Conservation (phyloP, 202 grass and related monocot genomes). For the Brachypodium distachyon region DNA sequence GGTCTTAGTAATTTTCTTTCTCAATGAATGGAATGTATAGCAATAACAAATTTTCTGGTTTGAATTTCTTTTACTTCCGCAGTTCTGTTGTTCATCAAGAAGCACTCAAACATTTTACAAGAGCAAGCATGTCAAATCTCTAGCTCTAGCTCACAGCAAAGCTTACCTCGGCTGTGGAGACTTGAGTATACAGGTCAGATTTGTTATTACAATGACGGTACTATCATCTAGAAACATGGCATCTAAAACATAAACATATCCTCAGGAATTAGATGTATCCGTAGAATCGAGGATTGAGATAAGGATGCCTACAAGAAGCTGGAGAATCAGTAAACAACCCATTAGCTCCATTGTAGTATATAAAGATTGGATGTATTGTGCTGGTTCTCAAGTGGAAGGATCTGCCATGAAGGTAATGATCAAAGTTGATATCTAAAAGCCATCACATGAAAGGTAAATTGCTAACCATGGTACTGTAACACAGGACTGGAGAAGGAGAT, state of each 20-base stretch:
- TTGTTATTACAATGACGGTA: background rate
- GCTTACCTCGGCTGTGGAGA: slow-evolving; percentile 83
- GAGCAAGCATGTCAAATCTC: slow-evolving; percentile 69
- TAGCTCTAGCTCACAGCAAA: slow-evolving; percentile 72
- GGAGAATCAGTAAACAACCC: slow-evolving; percentile 57
- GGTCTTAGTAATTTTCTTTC: background rate
- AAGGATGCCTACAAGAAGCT: slow-evolving; percentile 47
- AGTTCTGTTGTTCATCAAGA: slow-evolving; percentile 78
- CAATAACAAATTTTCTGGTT: background rate
- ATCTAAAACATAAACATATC: slow-evolving; percentile 11
- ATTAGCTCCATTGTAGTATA: slow-evolving; percentile 70
- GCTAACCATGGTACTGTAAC: background rate
- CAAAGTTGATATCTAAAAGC: slow-evolving; percentile 2
- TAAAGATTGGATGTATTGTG: slow-evolving; percentile 94
- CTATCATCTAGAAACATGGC: background rate
- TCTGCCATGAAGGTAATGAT: slow-evolving; percentile 77
- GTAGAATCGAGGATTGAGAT: slow-evolving; percentile 57
- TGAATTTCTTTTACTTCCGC: slow-evolving; percentile 5
- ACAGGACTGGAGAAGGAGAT: slow-evolving; percentile 74
- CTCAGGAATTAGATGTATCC: slow-evolving; percentile 73
- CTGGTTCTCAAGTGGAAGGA: slow-evolving; percentile 68
- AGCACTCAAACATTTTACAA: slow-evolving; percentile 71
- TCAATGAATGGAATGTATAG: background rate
- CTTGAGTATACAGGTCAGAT: slow-evolving; percentile 85
- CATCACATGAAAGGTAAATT: slow-evolving; percentile 6